Evolutionary conservation across 2,329 filamentous ascomycete genomes (phyloP).

Genomic region (Ascochyta clinopodiicola): DNA sequence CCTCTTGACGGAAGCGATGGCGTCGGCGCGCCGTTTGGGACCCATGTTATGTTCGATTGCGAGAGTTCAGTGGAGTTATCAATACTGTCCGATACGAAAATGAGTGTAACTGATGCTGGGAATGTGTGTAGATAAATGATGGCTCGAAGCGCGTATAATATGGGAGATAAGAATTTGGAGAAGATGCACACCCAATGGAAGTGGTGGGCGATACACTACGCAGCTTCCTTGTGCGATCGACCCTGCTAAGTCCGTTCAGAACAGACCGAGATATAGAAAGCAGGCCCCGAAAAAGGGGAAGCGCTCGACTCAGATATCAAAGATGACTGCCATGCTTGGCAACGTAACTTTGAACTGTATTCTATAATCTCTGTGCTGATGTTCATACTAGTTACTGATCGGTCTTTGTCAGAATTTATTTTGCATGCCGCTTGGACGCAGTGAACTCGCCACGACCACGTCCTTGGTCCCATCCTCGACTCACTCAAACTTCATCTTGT

Average conservation of each 20-base stretch:
- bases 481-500: conserved; percentile 44
- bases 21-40: neutral
- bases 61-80: too few species aligned
- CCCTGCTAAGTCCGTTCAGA: neutral
- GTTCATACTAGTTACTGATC: too few species aligned
- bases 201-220: neutral
- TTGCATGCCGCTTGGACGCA: neutral
- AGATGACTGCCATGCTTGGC: too few species aligned
- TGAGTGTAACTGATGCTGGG: neutral
- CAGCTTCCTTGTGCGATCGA: neutral
- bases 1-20: neutral
- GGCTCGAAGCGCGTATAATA: neutral
- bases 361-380: too few species aligned
- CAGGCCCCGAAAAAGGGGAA: neutral
- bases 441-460: neutral
- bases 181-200: neutral
- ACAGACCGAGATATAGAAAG: neutral
- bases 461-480: too few species aligned
- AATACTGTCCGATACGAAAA: neutral
- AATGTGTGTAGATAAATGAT: neutral
- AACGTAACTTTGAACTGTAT: too few species aligned
- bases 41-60: neutral
- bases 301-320: neutral
- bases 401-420: neutral
- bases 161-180: neutral